Conservation (phyloP, 2,329 filamentous ascomycete species). For the Zymoseptoria passerinii region DNA sequence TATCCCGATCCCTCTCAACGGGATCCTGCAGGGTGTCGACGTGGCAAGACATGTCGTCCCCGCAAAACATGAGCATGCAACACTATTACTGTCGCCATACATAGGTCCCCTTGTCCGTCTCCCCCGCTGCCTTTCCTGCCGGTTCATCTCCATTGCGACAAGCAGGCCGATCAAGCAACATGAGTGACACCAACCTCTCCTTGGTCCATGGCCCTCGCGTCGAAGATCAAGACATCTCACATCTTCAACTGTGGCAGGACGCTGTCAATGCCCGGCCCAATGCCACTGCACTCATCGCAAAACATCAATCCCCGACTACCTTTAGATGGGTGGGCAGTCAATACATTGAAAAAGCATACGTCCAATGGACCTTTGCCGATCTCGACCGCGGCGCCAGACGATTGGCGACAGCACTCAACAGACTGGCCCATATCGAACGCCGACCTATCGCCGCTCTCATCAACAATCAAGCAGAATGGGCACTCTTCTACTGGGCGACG, state of each 20-base stretch:
- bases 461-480: slow-evolving; percentile 30
- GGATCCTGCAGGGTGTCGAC: slow-evolving; percentile 6
- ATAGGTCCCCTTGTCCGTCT: slow-evolving; percentile 13
- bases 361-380: slow-evolving; percentile 28
- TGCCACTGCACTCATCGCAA: slow-evolving; percentile 24
- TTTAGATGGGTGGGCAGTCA: slow-evolving; percentile 28
- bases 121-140: slow-evolving; percentile 10
- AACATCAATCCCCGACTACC: slow-evolving; percentile 22
- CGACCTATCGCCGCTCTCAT: slow-evolving; percentile 25
- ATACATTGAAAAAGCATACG: slow-evolving; percentile 18
- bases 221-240: slow-evolving; percentile 20
- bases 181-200: slow-evolving; percentile 18
- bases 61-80: slow-evolving; percentile 11
- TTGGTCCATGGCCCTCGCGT: slow-evolving; percentile 22
- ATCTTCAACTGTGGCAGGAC: slow-evolving; percentile 27
- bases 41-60: slow-evolving; percentile 6
- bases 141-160: slow-evolving; percentile 10
- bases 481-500: slow-evolving; percentile 27
- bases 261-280: slow-evolving; percentile 24
- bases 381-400: slow-evolving; percentile 26
- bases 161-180: slow-evolving; percentile 13
- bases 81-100: slow-evolving; percentile 9
- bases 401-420: slow-evolving; percentile 25
- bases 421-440: slow-evolving; percentile 25
- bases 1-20: slow-evolving; percentile 7